Evolutionary conservation across 176 grass and related monocot species (phyloP), one percentile per base, ranked within the genome.

Genomic region (Rhynchospora tenuis): DNA sequence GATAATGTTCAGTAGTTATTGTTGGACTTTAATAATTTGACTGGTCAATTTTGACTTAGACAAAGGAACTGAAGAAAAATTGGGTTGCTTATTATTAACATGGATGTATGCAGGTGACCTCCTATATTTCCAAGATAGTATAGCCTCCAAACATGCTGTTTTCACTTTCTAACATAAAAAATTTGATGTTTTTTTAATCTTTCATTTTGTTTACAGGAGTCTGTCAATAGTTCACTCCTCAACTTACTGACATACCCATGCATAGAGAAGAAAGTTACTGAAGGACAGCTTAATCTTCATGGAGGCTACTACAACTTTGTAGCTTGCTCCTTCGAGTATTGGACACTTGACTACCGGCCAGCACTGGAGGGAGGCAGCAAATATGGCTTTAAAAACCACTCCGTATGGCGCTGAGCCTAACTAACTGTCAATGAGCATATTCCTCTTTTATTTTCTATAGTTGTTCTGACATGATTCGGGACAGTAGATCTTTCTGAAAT

Each of bases 201-300:
- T 85, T 85, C 87, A 10, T 90, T 67, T 88, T 78, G 11, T 9
- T 72, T 12, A 42, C 85, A 93, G 97, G 96, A 98, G 81, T 95
- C 96, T 28, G 90, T 99, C 81, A 99, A 92, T 78, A 92, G 93
- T 26, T 99, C 96, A 67, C 74, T 95, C 7, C 85, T 93, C 74
- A 99, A 99, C 88, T 92, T 95, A 80, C 84, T 93, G 80, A 95
- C 93, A 48, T 95, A 95, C 88, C 96, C 93, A 73, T 99, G 96
- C 93, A 99, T 95, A 83, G 88, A 95, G 85, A 85, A 95, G 86
- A 95, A 84, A 79, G 96, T 99, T 5, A 95, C 24, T 73, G 89
- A 93, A 88, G 93, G 93, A 52, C 59, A 48, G 28, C 82, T 99
- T 67, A 86, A 76, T 45, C 91, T 99, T 70, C 96, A 95, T 86